Conservation (phyloP, 768 basidiomycete genomes). For the Phanerochaete sordida region DNA sequence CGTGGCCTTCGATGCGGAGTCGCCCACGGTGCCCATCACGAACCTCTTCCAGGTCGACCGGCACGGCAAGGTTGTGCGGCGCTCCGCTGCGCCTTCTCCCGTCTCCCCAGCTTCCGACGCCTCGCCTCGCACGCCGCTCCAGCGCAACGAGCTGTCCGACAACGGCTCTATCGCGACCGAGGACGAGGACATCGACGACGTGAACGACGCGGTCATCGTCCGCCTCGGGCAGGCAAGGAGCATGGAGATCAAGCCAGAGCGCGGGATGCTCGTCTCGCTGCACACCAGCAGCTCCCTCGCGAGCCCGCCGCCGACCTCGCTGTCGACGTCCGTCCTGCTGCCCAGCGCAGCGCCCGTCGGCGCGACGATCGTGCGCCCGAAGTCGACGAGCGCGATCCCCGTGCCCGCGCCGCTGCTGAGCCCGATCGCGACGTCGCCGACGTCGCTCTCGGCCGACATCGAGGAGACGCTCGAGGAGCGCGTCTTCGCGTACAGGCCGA, state of each 20-base stretch:
- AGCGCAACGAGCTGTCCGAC: background rate
- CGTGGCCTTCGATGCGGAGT: background rate
- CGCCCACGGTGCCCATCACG: constrained; percentile 2
- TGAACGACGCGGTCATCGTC: constrained; percentile 9
- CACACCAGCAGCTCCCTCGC: background rate
- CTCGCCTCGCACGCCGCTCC: background rate
- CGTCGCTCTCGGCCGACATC: constrained; percentile 12
- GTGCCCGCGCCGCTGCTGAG: constrained; percentile 12
- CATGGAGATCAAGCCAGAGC: constrained; percentile 13
- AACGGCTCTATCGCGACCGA: background rate
- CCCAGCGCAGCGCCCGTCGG: background rate
- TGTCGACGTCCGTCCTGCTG: background rate
- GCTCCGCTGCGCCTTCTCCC: background rate
- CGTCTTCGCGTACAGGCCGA: constrained; percentile 11
- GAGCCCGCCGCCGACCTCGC: constrained; percentile 2
- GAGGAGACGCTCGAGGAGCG: constrained; percentile 11
- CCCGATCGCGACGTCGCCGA: constrained; percentile 10
- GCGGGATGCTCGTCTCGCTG: constrained; percentile 12
- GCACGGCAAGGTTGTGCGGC: constrained; percentile 7
- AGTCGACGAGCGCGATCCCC: background rate
- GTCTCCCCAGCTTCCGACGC: background rate
- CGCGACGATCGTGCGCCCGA: background rate
- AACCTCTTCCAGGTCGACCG: constrained; percentile 10
- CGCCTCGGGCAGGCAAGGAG: constrained; percentile 9
- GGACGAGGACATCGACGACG: background rate